Percentiles rank a stretch among this genome's conserved stretches.
These are phyloP conservation scores for Fusarium hostae DNA, from an alignment of 2,329 filamentous ascomycete genomes.

Conservation along the genomic window DNA sequence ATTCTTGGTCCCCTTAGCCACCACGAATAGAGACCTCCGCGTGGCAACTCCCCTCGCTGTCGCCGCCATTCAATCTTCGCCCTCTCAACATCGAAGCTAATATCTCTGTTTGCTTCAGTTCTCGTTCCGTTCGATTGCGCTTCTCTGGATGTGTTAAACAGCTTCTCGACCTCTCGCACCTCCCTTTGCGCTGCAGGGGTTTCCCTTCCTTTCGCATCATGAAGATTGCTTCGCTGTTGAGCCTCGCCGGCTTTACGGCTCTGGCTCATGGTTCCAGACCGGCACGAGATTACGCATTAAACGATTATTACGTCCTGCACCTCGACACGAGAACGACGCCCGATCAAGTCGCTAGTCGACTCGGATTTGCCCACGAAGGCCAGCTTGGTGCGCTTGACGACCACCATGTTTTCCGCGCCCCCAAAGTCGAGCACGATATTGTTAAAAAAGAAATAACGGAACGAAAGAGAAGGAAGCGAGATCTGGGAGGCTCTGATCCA, in stretches of 20 bases:
- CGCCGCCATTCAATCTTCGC: conserved; percentile 5
- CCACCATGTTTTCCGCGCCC: conserved; percentile 88
- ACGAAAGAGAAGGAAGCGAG: conserved; percentile 71
- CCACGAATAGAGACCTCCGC: conserved; percentile 7
- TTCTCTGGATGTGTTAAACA: conserved; percentile 42
- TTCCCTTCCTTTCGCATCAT: conserved; percentile 49
- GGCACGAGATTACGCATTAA: conserved; percentile 77
- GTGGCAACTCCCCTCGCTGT: conserved; percentile 19
- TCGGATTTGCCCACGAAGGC: conserved; percentile 85
- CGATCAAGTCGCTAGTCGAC: conserved; percentile 72
- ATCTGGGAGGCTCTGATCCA: conserved; percentile 62
- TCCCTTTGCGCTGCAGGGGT: conserved; percentile 36
- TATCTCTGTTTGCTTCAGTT: not conserved
- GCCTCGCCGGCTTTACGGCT: conserved; percentile 63
- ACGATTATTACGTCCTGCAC: conserved; percentile 95
- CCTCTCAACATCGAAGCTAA: conserved; percentile 13
- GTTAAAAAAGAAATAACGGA: conserved; percentile 65
- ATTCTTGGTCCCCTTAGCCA: conserved; percentile 13
- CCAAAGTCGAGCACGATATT: conserved; percentile 69
- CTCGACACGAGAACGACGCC: conserved; percentile 75
- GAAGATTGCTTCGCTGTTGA: conserved; percentile 64
- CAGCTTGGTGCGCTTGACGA: conserved; percentile 79
- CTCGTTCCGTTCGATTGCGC: conserved; percentile 1
- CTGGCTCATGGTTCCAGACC: conserved; percentile 61
- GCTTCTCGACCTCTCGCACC: conserved; percentile 24